Evolutionary conservation across 2,329 filamentous ascomycete species (phyloP), one percentile per base, ranked within the genome.

Genomic region (Sporothrix schenckii): DNA sequence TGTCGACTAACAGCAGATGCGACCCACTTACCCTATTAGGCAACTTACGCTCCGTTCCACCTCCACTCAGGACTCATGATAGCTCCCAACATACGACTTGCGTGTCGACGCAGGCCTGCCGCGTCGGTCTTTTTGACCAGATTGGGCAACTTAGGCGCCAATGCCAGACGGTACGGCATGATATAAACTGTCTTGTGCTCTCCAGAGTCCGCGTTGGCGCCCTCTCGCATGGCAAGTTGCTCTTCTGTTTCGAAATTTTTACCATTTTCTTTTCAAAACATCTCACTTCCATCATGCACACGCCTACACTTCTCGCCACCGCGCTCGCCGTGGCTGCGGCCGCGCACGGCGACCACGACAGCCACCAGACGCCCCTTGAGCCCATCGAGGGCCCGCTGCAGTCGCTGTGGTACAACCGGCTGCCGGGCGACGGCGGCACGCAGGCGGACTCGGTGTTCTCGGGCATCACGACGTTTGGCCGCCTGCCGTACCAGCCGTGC

Each of bases 401-500:
- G 78, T 86, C 87, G 39, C 78, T 95, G 60, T 96, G 92, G 92
- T 96, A 94, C 80, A 94, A 92, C 78, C 89, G 83, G 0, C 82
- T 96, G 5, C 92, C 92, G 3, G 92, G 92, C 49, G 92, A 95
- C 80, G 92, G 92, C 34, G 92, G 92, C 70, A 95, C 88, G 52
- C 92, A 94, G 90, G 92, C 92, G 72, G 92, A 96, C 79, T 93
- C 92, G 0, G 92, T 95, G 71, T 96, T 95, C 81, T 94, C 91
- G 1, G 92, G 92, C 39, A 95, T 96, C 76, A 91, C 91, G 0
- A 96, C 92, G 9, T 95, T 95, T 77, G 92, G 92, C 13, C 89
- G 92, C 66, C 82, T 95, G 54, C 88, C 89, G 6, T 95, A 96
- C 80, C 87, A 86, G 71, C 91, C 91, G 3, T 96, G 92, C 78